Base-by-base conservation (phyloP, 257 asterid species). In the Nicotiana obtusifolia region DNA sequence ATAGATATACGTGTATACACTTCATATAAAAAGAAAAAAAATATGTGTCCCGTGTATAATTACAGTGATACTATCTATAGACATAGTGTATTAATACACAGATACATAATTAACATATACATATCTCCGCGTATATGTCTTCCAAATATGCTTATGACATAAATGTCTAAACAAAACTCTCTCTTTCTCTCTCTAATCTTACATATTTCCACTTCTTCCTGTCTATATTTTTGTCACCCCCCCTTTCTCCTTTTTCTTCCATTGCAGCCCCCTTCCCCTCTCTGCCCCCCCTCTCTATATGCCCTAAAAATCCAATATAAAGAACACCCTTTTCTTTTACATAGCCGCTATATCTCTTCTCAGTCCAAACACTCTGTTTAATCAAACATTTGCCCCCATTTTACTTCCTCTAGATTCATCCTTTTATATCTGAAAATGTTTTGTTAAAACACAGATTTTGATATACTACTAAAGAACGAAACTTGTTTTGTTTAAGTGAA, bases 181-280 rank as follows among this genome's bases (percentile, higher is more conserved):
- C 37, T 62, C 37, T 64, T 6, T 10, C 69, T 64, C 30, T 24
- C 10, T 56, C 35, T 5, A 11, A 64, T 64, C 69, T 22, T 71
- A n/a, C 57, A 41, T 56, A 30, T 64, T 80, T 13, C 81, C 83
- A 66, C 76, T 82, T 56, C 37, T 8, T 73, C 22, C 11, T 44
- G 61, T 73, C 79, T 47, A 73, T 73, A 73, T 73, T 73, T 73
- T 73, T 20, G 33, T 61, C 68, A 80, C 76, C 61, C 78, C 68
- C 62, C 84, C 17, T 57, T 60, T n/a, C 67, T 80, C 83, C 60
- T 35, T 69, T 44, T 30, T 60, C 84, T 81, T 66, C 64, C 73
- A 80, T 73, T 73, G 83, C 49, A 57, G 53, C 54, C 35, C 77
- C 10, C 53, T 30, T 11, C 14, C 52, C n/a, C 77, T 22, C 60